These are phyloP conservation scores for Amborella trichopoda DNA, from an alignment of 164 flowering plant species.

Conservation along the genomic window DNA sequence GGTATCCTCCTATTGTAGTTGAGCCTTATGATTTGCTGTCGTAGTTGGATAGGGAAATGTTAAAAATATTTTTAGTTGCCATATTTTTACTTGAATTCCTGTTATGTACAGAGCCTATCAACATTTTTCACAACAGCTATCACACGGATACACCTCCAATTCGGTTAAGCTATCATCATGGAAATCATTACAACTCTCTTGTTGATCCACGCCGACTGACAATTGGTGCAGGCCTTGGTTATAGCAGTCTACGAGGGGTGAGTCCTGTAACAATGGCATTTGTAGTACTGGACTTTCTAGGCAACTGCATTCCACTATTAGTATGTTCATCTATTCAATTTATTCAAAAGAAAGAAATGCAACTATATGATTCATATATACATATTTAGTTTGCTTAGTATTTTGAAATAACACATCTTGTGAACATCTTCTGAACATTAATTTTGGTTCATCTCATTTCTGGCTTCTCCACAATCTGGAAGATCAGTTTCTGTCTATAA, in stretches of 20 bases:
- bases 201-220: conserved; percentile 85
- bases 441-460: not conserved
- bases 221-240: conserved; percentile 98
- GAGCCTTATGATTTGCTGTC: not conserved
- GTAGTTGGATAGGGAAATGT: not conserved
- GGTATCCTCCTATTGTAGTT: conserved; percentile 27
- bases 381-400: not conserved
- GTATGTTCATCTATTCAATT: too few species aligned
- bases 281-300: too few species aligned
- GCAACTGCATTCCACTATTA: too few species aligned
- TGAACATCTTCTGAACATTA: not conserved
- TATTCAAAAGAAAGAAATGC: too few species aligned
- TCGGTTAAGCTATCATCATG: conserved; percentile 85
- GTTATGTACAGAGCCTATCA: conserved; percentile 69
- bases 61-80: not conserved
- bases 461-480: not conserved
- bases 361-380: not conserved
- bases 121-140: conserved; percentile 90
- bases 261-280: conserved; percentile 18
- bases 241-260: conserved; percentile 87
- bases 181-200: conserved; percentile 97
- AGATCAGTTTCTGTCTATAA: too few species aligned
- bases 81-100: not conserved
- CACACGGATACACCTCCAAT: conserved; percentile 82
- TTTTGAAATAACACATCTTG: not conserved